phyloP scores from a whole-genome alignment of 1,284 basidiomycete genomes.

The Ganoderma sinense region DNA sequence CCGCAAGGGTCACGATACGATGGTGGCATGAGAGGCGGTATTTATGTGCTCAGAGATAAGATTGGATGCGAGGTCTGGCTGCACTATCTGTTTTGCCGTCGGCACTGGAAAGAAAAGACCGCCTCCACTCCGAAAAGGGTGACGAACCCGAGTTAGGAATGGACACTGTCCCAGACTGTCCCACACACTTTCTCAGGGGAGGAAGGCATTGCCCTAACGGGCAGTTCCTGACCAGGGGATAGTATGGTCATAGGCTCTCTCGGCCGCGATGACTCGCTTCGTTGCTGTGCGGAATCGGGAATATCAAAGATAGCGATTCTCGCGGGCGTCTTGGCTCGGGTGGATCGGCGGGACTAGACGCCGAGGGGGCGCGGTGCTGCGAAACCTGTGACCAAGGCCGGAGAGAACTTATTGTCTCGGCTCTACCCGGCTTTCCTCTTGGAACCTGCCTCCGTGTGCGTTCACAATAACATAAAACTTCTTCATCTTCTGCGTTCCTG shows the following conservation, averaged over 20 bases:
- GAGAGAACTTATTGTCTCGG: constrained; percentile 27
- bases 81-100: constrained; percentile 5
- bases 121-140: not conserved
- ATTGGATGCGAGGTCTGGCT: constrained; percentile 16
- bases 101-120: not conserved
- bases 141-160: not conserved
- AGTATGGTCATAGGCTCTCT: not conserved
- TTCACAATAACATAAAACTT: constrained; percentile 29
- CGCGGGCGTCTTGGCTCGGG: not conserved
- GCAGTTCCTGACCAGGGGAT: not conserved
- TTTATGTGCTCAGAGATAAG: constrained; percentile 27
- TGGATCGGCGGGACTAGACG: not conserved
- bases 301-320: constrained; percentile 3
- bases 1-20: constrained; percentile 27
- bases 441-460: constrained; percentile 15
- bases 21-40: constrained; percentile 25
- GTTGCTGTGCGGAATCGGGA: not conserved
- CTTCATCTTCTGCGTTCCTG: constrained; percentile 14
- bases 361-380: not conserved
- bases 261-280: not conserved
- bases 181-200: not conserved
- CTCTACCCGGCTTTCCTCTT: constrained; percentile 10
- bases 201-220: not conserved
- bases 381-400: constrained; percentile 16
- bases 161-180: not conserved